Conservation (phyloP, 345 rosid genomes). For the Turnera subulata region DNA sequence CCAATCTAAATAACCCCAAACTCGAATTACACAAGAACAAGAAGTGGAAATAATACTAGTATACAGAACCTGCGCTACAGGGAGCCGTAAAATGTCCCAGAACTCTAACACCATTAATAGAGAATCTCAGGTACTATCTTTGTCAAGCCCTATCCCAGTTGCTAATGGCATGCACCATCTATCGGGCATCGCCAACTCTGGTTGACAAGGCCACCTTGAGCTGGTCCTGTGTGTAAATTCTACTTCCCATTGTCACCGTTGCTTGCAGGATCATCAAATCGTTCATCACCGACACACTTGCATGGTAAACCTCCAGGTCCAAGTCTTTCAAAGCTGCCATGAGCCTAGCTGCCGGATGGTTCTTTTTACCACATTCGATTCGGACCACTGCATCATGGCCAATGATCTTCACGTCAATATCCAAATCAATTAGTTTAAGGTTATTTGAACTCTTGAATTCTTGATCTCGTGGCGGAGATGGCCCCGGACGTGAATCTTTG, state of each 20-base stretch:
- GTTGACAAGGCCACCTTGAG: slow-evolving; percentile 54
- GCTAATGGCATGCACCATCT: not conserved
- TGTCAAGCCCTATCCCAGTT: slow-evolving; percentile 16
- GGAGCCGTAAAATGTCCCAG: slow-evolving; percentile 44
- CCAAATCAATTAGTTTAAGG: slow-evolving; percentile 49
- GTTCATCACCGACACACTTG: slow-evolving; percentile 77
- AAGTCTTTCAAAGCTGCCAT: slow-evolving; percentile 83
- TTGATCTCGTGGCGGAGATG: slow-evolving; percentile 29
- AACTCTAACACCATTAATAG: slow-evolving; percentile 14
- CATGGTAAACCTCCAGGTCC: slow-evolving; percentile 85
- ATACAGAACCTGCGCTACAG: slow-evolving; percentile 31
- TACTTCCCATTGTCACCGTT: slow-evolving; percentile 81
- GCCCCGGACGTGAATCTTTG: slow-evolving; percentile 25
- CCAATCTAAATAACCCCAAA: slow-evolving; percentile 15
- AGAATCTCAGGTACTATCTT: slow-evolving; percentile 9
- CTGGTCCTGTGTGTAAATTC: slow-evolving; percentile 74
- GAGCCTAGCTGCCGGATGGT: slow-evolving; percentile 86
- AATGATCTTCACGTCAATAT: slow-evolving; percentile 83
- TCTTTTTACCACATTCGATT: slow-evolving; percentile 69
- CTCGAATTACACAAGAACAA: slow-evolving; percentile 13
- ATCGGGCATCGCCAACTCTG: slow-evolving; percentile 51
- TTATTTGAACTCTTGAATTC: slow-evolving; percentile 31
- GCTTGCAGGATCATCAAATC: slow-evolving; percentile 98
- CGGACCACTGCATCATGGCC: slow-evolving; percentile 86
- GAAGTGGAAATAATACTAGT: slow-evolving; percentile 22